phyloP scores from a whole-genome alignment of 2,329 filamentous ascomycete genomes.

The Phoma sp. region DNA sequence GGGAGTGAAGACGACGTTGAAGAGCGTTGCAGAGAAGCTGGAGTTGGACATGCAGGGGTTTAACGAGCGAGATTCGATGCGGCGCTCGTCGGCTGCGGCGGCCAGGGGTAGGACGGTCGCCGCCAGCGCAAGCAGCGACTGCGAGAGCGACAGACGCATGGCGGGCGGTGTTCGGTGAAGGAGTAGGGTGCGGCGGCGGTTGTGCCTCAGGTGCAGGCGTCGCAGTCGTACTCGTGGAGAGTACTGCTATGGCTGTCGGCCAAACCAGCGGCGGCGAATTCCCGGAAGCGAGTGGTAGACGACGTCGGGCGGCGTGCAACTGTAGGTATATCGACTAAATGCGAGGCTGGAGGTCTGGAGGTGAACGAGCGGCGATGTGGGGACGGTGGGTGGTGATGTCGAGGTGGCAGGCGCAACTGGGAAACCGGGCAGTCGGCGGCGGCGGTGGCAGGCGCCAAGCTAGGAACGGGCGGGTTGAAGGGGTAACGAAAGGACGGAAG shows the following conservation, averaged over 20 bases:
- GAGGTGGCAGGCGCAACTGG: conserved; percentile 31
- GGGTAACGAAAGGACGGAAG: conserved; percentile 41
- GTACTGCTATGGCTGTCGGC: conserved; percentile 37
- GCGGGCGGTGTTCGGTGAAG: conserved; percentile 21
- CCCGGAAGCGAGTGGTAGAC: conserved; percentile 19
- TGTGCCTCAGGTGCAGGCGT: conserved; percentile 14
- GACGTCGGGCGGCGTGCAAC: conserved; percentile 7
- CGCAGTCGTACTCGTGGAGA: conserved; percentile 40
- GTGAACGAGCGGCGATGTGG: conserved; percentile 36
- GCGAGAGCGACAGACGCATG: conserved; percentile 46
- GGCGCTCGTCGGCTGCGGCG: conserved; percentile 62
- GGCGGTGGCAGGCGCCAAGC: conserved; percentile 36
- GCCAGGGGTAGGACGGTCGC: conserved; percentile 56
- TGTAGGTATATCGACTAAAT: conserved; percentile 12
- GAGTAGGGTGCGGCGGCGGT: conserved; percentile 29
- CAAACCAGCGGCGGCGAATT: conserved; percentile 45
- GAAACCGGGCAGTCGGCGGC: conserved; percentile 41
- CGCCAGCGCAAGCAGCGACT: conserved; percentile 45
- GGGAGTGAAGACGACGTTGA: conserved; percentile 83
- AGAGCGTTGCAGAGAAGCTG: conserved; percentile 86
- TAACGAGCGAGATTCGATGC: conserved; percentile 83
- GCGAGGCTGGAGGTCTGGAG: conserved; percentile 12
- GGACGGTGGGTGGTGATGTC: conserved; percentile 27
- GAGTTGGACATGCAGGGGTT: conserved; percentile 85
- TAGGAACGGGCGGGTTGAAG: conserved; percentile 26